phyloP scores from a whole-genome alignment of 306 rosid species.

The Trichosanthes cucumerina region DNA sequence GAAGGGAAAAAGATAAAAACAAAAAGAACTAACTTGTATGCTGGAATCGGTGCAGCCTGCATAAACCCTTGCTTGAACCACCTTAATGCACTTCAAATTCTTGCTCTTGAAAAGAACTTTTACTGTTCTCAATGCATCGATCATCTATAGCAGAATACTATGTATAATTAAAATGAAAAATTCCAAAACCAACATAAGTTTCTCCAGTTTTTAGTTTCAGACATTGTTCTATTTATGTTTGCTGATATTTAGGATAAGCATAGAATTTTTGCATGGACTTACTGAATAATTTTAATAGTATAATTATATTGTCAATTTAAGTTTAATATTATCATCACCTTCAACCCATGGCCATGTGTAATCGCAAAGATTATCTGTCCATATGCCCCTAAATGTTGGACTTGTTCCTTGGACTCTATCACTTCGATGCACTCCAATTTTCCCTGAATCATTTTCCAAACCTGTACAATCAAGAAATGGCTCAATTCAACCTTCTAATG shows the following conservation, averaged over 20 bases:
- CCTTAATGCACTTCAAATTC: constrained; percentile 39
- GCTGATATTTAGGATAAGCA: background rate
- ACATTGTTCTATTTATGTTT: background rate
- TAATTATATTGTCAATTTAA: background rate
- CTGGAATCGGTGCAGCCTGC: constrained; percentile 71
- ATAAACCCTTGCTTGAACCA: constrained; percentile 50
- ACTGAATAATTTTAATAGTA: background rate
- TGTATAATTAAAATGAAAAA: background rate
- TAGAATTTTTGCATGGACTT: background rate
- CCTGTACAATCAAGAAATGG: constrained; percentile 30
- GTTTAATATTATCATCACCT: constrained; percentile 31
- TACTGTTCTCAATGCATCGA: constrained; percentile 39
- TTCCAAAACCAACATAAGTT: background rate
- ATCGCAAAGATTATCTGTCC: constrained; percentile 40
- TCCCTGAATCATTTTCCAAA: constrained; percentile 58
- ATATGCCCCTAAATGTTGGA: constrained; percentile 35
- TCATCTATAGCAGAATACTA: constrained; percentile 25
- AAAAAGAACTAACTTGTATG: constrained; percentile 44
- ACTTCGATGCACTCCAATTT: constrained; percentile 63
- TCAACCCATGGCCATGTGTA: constrained; percentile 39
- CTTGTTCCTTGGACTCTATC: constrained; percentile 45
- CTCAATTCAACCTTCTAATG: constrained; percentile 5
- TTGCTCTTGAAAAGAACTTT: constrained; percentile 38
- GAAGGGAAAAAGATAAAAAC: background rate
- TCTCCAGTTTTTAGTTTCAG: background rate